Base-by-base conservation (phyloP, 352 stramenopile species). In the Phytophthora uliginosa region DNA sequence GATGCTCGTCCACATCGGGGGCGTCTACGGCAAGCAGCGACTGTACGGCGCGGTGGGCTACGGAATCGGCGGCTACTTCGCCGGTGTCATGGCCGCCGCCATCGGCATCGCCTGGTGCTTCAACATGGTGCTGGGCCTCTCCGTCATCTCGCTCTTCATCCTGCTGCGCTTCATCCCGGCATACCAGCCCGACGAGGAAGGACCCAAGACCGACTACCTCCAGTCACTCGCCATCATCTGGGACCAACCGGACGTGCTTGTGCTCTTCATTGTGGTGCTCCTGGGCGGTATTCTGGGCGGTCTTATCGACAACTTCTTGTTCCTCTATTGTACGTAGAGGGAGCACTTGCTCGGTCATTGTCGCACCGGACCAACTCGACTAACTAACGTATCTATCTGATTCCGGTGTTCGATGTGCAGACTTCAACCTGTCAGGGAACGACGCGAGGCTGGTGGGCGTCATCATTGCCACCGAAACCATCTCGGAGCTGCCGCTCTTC, bases 31-130 rank as follows among this genome's bases (percentile, higher is more conserved):
- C 66, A 94, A 94, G 66, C 87, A 94, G 58, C 79, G 87, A 9
- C 77, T 94, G 4, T 94, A 90, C 55, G 87, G 87, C 18, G 87
- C 87, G 2, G 72, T 93, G 26, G 87, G 87, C 26, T 94, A 88
- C 64, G 87, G 87, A 28, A 79, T 85, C 20, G 85, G 85, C 22
- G 87, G 83, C 42, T 93, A 92, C 78, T 69, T 89, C 42, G 76
- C 87, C 7, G 87, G 87, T 47, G 63, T 94, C 33, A 79, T 93
- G 66, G 81, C 85, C 8, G 81, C 77, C 1, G 77, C 78, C 20
- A 84, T 85, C 24, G 87, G 87, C 55, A 93, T 94, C 59, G 79
- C 80, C n/a, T 93, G 85, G 85, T 89, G 82, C 60, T 94, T 94
- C 71, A 88, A 93, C 76, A 87, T 93, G 85, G 80, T 90, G 58